These are phyloP conservation scores for Rhodotorula sp. DNA, from an alignment of 1,284 basidiomycete species.

Conservation along the genomic window DNA sequence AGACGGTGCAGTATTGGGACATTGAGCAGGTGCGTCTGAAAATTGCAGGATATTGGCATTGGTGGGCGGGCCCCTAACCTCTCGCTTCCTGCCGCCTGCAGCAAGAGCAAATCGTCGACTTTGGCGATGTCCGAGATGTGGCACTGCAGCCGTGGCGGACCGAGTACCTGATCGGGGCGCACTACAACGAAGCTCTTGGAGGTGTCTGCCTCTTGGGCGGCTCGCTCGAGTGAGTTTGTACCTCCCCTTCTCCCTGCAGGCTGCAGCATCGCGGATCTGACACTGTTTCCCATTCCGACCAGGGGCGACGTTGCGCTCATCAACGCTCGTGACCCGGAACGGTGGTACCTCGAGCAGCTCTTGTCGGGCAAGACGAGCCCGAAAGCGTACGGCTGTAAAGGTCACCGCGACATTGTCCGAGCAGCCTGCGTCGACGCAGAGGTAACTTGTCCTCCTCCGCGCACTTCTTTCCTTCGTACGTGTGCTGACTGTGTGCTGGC, in stretches of 20 bases:
- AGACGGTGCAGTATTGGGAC: slow-evolving; percentile 42
- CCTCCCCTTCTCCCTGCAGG: not conserved
- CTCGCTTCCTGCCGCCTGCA: not conserved
- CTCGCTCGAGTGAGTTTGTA: slow-evolving; percentile 30
- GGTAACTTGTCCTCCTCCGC: not conserved
- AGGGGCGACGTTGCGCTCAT: slow-evolving; percentile 41
- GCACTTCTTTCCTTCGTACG: not conserved
- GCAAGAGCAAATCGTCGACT: slow-evolving; percentile 30
- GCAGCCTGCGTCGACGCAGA: slow-evolving; percentile 33
- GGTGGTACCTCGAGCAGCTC: slow-evolving; percentile 40
- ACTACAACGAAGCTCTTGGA: slow-evolving; percentile 32
- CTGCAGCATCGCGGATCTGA: not conserved
- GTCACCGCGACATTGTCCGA: slow-evolving; percentile 42
- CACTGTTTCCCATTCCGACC: not conserved
- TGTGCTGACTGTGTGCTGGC: not conserved
- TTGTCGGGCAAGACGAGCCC: slow-evolving; percentile 5
- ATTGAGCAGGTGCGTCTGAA: slow-evolving; percentile 38
- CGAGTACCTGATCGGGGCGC: slow-evolving; percentile 36
- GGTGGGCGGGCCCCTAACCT: not conserved
- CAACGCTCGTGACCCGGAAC: slow-evolving; percentile 28
- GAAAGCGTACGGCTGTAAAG: slow-evolving; percentile 9
- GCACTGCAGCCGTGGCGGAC: slow-evolving; percentile 39
- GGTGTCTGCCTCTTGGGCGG: slow-evolving; percentile 40
- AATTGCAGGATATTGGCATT: too few relatives aligned
- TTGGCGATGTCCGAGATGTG: slow-evolving; percentile 40